These are phyloP conservation scores for Phlegmacium glaucopus DNA, from an alignment of 768 basidiomycete genomes.

Conservation along the genomic window DNA sequence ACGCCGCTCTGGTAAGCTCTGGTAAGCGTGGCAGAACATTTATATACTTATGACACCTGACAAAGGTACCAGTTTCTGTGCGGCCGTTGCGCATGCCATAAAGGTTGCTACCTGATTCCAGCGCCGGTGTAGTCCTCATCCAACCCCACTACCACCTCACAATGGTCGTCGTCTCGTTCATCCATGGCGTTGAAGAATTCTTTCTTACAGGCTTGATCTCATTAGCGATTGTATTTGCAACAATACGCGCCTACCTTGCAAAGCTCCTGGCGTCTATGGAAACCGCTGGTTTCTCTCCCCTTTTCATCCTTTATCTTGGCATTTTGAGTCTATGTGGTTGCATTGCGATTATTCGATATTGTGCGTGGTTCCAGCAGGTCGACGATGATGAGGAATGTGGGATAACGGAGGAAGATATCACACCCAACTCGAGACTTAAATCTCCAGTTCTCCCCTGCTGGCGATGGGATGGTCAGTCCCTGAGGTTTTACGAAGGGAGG, in stretches of 20 bases:
- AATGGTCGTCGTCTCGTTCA: constrained; percentile 2
- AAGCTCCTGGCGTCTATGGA: constrained; percentile 9
- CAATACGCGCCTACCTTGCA: constrained; percentile 16
- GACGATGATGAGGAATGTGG: constrained; percentile 6
- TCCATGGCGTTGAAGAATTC: constrained; percentile 13
- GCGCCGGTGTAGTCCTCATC: too few relatives aligned
- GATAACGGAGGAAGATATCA: not conserved
- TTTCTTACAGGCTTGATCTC: constrained; percentile 18
- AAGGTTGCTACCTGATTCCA: too few relatives aligned
- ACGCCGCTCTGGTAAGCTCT: too few relatives aligned
- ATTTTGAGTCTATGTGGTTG: constrained; percentile 7
- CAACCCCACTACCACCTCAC: too few relatives aligned
- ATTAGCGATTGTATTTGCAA: constrained; percentile 17
- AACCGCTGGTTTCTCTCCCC: constrained; percentile 9
- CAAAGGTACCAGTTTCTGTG: too few relatives aligned
- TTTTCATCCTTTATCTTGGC: constrained; percentile 12
- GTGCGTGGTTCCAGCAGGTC: not conserved
- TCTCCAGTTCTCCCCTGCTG: constrained; percentile 5
- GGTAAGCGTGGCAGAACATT: too few relatives aligned
- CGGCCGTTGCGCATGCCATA: too few relatives aligned
- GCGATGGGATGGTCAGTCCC: not conserved
- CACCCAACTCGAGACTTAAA: not conserved
- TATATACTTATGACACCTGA: too few relatives aligned
- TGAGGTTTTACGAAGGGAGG: not conserved
- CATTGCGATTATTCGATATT: constrained; percentile 1